Evolutionary conservation across 257 asterid genomes (phyloP).

Genomic region (Parsonsia alboflavescens): DNA sequence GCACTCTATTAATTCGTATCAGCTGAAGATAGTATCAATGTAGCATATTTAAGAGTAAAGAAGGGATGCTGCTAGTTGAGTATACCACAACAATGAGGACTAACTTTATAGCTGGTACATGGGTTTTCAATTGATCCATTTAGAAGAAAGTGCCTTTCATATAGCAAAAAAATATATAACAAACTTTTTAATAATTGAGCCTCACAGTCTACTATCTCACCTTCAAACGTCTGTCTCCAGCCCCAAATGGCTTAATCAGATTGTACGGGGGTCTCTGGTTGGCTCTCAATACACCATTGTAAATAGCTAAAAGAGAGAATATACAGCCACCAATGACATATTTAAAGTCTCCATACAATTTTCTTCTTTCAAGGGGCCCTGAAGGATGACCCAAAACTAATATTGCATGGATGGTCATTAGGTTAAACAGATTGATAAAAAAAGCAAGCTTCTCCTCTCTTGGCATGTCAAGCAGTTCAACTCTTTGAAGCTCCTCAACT

Average conservation of each 20-base stretch:
- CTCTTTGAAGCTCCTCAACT: slow-evolving; percentile 88
- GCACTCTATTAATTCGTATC: background rate
- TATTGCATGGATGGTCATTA: slow-evolving; percentile 74
- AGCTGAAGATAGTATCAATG: background rate
- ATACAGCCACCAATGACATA: slow-evolving; percentile 88
- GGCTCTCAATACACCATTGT: slow-evolving; percentile 80
- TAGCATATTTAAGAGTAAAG: background rate
- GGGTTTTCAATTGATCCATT: background rate
- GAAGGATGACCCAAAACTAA: slow-evolving; percentile 70
- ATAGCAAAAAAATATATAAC: background rate
- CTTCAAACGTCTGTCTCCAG: slow-evolving; percentile 54
- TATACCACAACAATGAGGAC: background rate
- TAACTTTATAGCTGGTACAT: background rate
- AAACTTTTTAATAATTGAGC: slow-evolving; percentile 2
- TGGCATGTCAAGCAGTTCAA: slow-evolving; percentile 50
- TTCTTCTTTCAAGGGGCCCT: slow-evolving; percentile 67
- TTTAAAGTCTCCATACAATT: slow-evolving; percentile 73
- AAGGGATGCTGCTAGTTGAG: background rate
- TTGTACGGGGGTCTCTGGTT: slow-evolving; percentile 92
- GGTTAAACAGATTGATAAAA: slow-evolving; percentile 73
- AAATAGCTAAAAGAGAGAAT: slow-evolving; percentile 75
- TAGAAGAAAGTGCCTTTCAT: background rate
- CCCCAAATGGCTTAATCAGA: slow-evolving; percentile 67
- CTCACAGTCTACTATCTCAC: slow-evolving; percentile 28
- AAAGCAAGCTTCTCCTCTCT: slow-evolving; percentile 88